phyloP scores from a whole-genome alignment of 2,329 filamentous ascomycete species.

The Nigrospora sphaerica region DNA sequence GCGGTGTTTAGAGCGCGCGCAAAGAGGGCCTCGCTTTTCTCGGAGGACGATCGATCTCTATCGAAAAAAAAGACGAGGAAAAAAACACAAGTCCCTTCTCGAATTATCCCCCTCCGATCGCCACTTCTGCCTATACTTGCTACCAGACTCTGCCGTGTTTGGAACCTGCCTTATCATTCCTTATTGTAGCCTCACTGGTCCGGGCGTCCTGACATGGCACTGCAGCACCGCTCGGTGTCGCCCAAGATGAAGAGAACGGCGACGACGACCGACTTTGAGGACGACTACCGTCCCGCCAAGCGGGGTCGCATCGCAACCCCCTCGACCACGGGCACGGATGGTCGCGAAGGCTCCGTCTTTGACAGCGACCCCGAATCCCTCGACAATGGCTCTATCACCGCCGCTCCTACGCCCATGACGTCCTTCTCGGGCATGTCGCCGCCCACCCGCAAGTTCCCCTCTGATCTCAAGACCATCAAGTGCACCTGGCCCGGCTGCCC shows the following conservation, averaged over 20 bases:
- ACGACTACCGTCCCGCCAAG: neutral
- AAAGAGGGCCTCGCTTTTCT: no score
- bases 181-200: no score
- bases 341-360: conserved; percentile 1
- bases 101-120: no score
- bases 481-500: conserved; percentile 69
- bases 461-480: conserved; percentile 67
- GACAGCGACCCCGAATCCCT: conserved; percentile 1
- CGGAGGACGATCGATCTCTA: no score
- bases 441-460: conserved; percentile 51
- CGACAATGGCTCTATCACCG: conserved; percentile 8
- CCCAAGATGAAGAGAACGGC: conserved; percentile 13
- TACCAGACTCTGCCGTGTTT: no score
- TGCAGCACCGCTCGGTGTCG: neutral
- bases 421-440: conserved; percentile 29
- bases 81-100: no score
- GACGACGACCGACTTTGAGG: conserved; percentile 5
- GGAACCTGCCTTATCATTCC: no score
- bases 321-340: conserved; percentile 1
- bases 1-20: no score
- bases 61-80: no score
- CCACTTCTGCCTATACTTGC: no score
- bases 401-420: conserved; percentile 37
- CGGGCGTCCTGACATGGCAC: neutral
- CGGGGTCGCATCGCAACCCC: conserved; percentile 1